Evolutionary conservation across 2,329 filamentous ascomycete species (phyloP), one percentile per base, ranked within the genome.

Genomic region (Pseudogymnoascus sp.): DNA sequence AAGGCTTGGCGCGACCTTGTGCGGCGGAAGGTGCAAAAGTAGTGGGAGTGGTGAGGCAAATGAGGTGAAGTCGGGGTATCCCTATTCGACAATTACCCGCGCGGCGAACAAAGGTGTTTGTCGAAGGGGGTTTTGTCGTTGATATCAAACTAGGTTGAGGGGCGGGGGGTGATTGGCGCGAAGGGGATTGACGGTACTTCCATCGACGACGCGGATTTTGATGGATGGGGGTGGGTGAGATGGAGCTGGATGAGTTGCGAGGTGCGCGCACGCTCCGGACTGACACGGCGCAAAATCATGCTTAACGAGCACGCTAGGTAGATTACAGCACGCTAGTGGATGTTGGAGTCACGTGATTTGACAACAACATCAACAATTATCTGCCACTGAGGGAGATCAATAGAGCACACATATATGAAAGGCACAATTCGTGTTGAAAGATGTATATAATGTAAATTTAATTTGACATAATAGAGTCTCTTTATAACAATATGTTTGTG

Each of bases 1-100:
- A 62, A 63, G 64, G 66, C 68, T 72, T 71, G 69, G 71, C 71
- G 72, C 71, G 71, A 71, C 56, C 28, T 59, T 63, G 35, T 61
- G 25, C 28, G 25, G 56, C 18, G n/a, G 53, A 38, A 61, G 33
- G 56, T 18, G 21, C 33, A 28, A 62, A 37, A 56, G 37, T 31
- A 25, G 61, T 16, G 3, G 18, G n/a, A 21, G 37, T 37, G 21
- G 28, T 44, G 56, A 59, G 33, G 25, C 23, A 23, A 42, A 40
- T 31, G 33, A 14, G 28, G 35, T 18, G 18, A 25, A 28, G 56
- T 59, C 33, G 23, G 47, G 33, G 56, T 42, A 38, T n/a, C 7
- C 56, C 28, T 23, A 37, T n/a, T 59, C 31, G 53, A 44, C 40
- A 61, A 33, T 40, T 61, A 28, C 23, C 31, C n/a, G 53, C 33